phyloP scores from a whole-genome alignment of 73 alveolate genomes.

The Paramecium tetraurelia region DNA sequence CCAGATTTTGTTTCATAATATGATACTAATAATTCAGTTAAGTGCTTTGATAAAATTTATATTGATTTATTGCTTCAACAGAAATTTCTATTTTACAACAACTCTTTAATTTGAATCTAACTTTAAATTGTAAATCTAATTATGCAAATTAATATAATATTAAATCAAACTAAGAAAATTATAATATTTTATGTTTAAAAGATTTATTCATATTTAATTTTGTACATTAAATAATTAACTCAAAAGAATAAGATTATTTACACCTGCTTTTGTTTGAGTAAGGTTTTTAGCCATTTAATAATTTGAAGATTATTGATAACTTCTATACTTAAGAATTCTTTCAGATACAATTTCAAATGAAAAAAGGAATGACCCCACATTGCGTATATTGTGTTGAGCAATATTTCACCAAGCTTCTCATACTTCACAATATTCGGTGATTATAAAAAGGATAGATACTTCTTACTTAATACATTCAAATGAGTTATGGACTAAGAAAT shows the following conservation, averaged over 20 bases:
- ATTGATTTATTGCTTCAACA: too few species aligned
- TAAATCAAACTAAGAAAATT: too few species aligned
- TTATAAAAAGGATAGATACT: not conserved
- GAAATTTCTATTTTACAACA: too few species aligned
- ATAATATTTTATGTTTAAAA: too few species aligned
- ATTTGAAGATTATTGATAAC: not conserved
- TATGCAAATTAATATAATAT: too few species aligned
- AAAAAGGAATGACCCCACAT: slow-evolving; percentile 13
- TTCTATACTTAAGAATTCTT: not conserved
- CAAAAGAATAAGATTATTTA: not conserved
- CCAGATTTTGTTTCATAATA: too few species aligned
- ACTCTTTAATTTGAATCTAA: too few species aligned
- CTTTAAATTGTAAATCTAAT: too few species aligned
- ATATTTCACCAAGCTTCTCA: not conserved
- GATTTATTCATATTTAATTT: too few species aligned
- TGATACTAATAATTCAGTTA: too few species aligned
- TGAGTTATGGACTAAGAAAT: slow-evolving; percentile 8
- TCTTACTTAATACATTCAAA: slow-evolving; percentile 20
- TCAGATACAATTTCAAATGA: not conserved
- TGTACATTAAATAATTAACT: too few species aligned
- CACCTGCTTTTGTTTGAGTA: not conserved
- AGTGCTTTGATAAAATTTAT: too few species aligned
- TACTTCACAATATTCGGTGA: not conserved
- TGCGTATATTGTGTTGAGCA: not conserved
- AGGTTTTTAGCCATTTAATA: not conserved